These are phyloP conservation scores for Citrus trifoliata DNA, from an alignment of 345 rosid genomes.

Conservation along the genomic window DNA sequence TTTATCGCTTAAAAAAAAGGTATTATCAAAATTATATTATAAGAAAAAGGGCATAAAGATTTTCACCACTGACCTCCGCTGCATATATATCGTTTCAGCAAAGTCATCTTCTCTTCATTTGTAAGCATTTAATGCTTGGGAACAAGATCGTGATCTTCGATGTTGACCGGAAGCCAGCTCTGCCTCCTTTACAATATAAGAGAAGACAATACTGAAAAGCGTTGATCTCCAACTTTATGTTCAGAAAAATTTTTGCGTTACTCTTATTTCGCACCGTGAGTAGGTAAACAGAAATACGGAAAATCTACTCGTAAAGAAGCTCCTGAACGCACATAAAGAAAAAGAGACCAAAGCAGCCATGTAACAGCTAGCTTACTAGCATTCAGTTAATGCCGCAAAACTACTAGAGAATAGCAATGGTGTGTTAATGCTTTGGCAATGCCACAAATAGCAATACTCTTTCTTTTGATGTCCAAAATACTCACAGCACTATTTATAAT, in stretches of 20 bases:
- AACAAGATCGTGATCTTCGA: slow-evolving; percentile 72
- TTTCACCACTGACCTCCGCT: not conserved
- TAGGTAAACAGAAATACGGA: not conserved
- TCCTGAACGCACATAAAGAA: not conserved
- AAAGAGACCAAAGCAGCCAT: not conserved
- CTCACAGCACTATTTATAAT: not conserved
- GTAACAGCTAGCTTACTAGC: too few relatives aligned
- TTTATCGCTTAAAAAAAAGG: too few relatives aligned
- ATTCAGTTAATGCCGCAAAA: not conserved
- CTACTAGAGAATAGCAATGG: too few relatives aligned
- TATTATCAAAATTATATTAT: too few relatives aligned
- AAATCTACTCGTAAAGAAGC: not conserved
- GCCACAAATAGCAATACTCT: not conserved
- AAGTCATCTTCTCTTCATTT: slow-evolving; percentile 67
- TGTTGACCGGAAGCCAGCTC: slow-evolving; percentile 53
- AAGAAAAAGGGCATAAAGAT: not conserved
- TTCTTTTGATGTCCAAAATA: not conserved
- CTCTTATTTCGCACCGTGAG: too few relatives aligned
- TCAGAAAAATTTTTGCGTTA: too few relatives aligned
- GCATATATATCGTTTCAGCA: slow-evolving; percentile 28
- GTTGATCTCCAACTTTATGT: not conserved
- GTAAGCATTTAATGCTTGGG: slow-evolving; percentile 70
- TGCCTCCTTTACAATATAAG: slow-evolving; percentile 44
- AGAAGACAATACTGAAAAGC: not conserved
- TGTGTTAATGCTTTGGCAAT: not conserved